Evolutionary conservation across 2,329 filamentous ascomycete genomes (phyloP).

Genomic region (Trichoderma sp.): DNA sequence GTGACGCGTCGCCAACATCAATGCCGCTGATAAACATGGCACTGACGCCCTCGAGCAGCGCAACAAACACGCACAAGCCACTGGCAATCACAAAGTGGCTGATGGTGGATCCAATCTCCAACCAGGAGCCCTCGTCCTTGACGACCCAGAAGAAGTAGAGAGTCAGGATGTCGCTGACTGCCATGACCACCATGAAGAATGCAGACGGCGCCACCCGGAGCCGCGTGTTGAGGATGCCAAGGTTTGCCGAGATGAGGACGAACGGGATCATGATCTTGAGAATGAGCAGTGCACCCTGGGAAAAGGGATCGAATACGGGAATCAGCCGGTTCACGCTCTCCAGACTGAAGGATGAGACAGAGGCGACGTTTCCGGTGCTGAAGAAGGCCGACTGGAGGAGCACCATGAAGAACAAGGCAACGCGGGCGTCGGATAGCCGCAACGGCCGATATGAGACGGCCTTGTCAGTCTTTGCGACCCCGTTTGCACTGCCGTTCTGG

Average conservation of each 20-base stretch:
- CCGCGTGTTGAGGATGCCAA: conserved; percentile 87
- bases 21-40: conserved; percentile 81
- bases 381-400: conserved; percentile 96
- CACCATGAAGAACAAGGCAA: conserved; percentile 92
- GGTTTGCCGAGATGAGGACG: conserved; percentile 84
- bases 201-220: conserved; percentile 84
- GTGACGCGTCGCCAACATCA: conserved; percentile 53
- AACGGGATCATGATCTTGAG: conserved; percentile 94
- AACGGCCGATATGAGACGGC: conserved; percentile 61
- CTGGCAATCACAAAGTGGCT: conserved; percentile 95
- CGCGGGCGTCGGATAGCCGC: conserved; percentile 78
- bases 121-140: conserved; percentile 92
- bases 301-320: conserved; percentile 91
- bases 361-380: conserved; percentile 94
- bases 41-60: conserved; percentile 81
- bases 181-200: conserved; percentile 93
- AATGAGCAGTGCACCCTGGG: conserved; percentile 81
- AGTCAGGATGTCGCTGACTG: conserved; percentile 85
- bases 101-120: conserved; percentile 97
- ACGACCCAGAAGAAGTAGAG: conserved; percentile 98
- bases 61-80: conserved; percentile 86
- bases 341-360: conserved; percentile 87
- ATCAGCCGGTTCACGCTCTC: conserved; percentile 87
- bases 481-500: not conserved
- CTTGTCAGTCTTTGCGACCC: conserved; percentile 22